phyloP scores from a whole-genome alignment of 495 filamentous ascomycete species.

The Bathelium albidoporum region DNA sequence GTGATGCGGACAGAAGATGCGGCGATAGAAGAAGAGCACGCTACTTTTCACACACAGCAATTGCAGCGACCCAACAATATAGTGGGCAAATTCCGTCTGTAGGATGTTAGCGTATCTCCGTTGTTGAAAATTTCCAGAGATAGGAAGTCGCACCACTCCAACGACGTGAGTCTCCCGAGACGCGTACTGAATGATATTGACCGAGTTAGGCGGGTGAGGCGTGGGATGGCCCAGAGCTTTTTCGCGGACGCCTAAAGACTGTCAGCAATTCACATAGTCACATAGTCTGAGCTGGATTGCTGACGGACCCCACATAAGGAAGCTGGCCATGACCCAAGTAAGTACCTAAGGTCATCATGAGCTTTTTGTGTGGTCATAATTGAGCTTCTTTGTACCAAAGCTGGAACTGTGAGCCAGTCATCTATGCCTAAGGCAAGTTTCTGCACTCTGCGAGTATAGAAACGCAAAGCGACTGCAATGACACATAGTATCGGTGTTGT shows the following conservation, averaged over 20 bases:
- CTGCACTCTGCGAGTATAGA: background rate
- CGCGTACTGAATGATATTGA: background rate
- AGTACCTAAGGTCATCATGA: background rate
- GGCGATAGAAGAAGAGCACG: constrained; percentile 1
- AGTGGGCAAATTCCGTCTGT: background rate
- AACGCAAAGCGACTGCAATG: background rate
- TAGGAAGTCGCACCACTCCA: background rate
- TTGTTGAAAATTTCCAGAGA: background rate
- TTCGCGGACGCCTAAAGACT: constrained; percentile 1
- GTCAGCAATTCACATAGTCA: background rate
- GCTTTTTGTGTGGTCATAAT: background rate
- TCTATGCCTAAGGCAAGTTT: background rate
- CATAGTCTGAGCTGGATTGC: background rate
- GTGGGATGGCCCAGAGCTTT: background rate
- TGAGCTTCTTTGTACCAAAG: background rate
- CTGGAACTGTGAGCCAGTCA: background rate
- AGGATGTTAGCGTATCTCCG: background rate
- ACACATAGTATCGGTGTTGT: background rate
- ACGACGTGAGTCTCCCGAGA: background rate
- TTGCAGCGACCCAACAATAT: background rate
- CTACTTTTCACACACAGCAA: background rate
- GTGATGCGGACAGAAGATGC: background rate
- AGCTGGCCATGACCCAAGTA: background rate
- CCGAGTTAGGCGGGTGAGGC: background rate
- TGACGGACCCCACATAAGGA: background rate